Evolutionary conservation across 2,329 filamentous ascomycete genomes (phyloP).

Genomic region (Xylaria arbuscula): DNA sequence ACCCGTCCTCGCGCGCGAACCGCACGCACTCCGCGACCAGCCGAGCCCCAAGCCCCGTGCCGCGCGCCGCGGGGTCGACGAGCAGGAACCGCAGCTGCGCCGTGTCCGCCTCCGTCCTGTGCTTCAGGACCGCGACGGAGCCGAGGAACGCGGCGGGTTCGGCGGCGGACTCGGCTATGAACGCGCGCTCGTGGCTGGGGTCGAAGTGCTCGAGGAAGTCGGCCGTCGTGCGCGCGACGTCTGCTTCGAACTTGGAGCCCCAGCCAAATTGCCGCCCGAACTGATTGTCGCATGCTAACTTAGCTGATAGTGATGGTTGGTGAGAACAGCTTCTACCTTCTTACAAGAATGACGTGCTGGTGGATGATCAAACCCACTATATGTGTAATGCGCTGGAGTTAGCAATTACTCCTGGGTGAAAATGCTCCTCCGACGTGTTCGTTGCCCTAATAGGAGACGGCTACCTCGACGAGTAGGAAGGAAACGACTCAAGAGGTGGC

Average conservation of each 20-base stretch:
- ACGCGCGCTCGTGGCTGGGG: conserved; percentile 19
- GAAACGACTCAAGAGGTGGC: too few relatives aligned
- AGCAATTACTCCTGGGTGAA: too few relatives aligned
- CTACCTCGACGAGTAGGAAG: too few relatives aligned
- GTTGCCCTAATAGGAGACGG: too few relatives aligned
- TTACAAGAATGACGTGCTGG: conserved; percentile 27
- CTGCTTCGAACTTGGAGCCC: conserved; percentile 21
- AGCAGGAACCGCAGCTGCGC: conserved; percentile 27
- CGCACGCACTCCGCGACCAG: conserved; percentile 18
- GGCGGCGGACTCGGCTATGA: conserved; percentile 21
- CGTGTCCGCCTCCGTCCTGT: conserved; percentile 19
- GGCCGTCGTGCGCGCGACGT: conserved; percentile 13
- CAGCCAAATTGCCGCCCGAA: conserved; percentile 24
- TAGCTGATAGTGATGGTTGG: neutral
- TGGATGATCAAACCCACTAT: conserved; percentile 25
- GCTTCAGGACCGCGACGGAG: conserved; percentile 25
- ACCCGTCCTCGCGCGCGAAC: conserved; percentile 29
- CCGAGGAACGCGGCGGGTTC: conserved; percentile 26
- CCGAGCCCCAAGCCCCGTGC: conserved; percentile 21
- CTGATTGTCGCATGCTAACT: conserved; percentile 5
- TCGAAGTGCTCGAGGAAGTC: conserved; percentile 32
- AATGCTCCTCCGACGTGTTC: too few relatives aligned
- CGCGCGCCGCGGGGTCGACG: conserved; percentile 25
- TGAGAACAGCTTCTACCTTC: neutral
- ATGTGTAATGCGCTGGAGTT: too few relatives aligned